phyloP scores from a whole-genome alignment of 2,329 filamentous ascomycete genomes.

The Zarea fungicola region DNA sequence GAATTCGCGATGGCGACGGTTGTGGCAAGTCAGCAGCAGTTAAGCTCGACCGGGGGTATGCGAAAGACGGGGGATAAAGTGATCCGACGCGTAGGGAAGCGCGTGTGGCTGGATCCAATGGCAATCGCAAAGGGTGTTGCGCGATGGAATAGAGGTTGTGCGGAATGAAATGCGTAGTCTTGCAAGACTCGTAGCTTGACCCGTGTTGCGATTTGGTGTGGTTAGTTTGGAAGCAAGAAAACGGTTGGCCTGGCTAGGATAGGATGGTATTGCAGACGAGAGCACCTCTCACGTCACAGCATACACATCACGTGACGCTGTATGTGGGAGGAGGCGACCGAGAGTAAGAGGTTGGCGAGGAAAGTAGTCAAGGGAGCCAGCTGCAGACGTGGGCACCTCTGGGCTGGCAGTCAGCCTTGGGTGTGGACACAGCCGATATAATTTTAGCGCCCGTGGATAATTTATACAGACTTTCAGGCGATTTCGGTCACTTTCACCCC shows the following conservation, averaged over 20 bases:
- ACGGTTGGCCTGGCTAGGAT: slow-evolving; percentile 10
- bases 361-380: slow-evolving; percentile 5
- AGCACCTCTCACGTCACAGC: slow-evolving; percentile 15
- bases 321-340: slow-evolving; percentile 9
- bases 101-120: slow-evolving; percentile 13
- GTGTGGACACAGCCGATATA: background rate
- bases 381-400: background rate
- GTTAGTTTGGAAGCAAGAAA: slow-evolving; percentile 9
- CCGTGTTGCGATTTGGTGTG: slow-evolving; percentile 12
- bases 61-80: slow-evolving; percentile 8
- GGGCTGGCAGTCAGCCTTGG: slow-evolving; percentile 1
- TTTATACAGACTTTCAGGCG: background rate
- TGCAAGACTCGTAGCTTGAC: slow-evolving; percentile 6
- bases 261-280: slow-evolving; percentile 5
- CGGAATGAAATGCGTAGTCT: slow-evolving; percentile 12
- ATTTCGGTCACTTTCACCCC: background rate
- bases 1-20: slow-evolving; percentile 3
- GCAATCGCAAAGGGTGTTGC: slow-evolving; percentile 13
- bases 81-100: slow-evolving; percentile 12
- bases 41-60: slow-evolving; percentile 11
- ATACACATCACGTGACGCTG: slow-evolving; percentile 14
- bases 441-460: background rate
- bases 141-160: slow-evolving; percentile 7
- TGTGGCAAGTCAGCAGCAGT: slow-evolving; percentile 9
- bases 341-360: slow-evolving; percentile 10